These are phyloP conservation scores for Forsythia suspensa DNA, from an alignment of 257 asterid genomes.

Conservation along the genomic window DNA sequence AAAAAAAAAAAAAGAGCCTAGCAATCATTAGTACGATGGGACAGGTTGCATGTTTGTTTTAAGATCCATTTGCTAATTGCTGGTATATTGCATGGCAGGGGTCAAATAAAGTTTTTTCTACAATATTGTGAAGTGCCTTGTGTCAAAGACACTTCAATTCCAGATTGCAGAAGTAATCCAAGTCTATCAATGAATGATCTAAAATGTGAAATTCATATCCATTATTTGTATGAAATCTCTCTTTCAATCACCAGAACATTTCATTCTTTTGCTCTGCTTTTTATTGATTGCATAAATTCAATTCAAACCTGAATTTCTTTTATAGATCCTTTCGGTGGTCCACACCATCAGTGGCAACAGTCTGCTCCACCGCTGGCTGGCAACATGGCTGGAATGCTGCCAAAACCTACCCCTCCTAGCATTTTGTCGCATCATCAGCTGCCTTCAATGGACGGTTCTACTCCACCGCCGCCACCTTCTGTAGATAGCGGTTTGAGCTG, in stretches of 20 bases:
- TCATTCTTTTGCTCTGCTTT: slow-evolving; percentile 11
- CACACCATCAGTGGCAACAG: slow-evolving; percentile 37
- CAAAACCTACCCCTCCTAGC: slow-evolving; percentile 20
- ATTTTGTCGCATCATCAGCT: slow-evolving; percentile 31
- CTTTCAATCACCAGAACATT: slow-evolving; percentile 10
- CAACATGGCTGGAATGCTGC: slow-evolving; percentile 24
- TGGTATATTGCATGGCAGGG: background rate
- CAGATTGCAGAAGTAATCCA: background rate
- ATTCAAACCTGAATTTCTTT: slow-evolving; percentile 7
- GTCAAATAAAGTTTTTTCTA: background rate
- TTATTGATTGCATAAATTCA: background rate
- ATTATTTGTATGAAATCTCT: background rate
- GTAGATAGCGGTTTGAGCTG: slow-evolving; percentile 42
- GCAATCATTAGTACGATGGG: background rate
- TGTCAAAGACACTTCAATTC: background rate
- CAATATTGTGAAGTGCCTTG: background rate
- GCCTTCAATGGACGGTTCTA: slow-evolving; percentile 40
- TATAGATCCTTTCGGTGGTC: slow-evolving; percentile 40
- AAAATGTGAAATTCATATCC: background rate
- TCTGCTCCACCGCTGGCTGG: slow-evolving; percentile 32
- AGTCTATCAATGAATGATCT: background rate
- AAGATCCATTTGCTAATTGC: background rate
- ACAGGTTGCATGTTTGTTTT: slow-evolving; percentile 1
- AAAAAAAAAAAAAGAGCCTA: background rate
- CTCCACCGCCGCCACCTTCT: slow-evolving; percentile 40